A percentile compares a stretch with the other conserved stretches of the same genome.
Evolutionary conservation across 2,329 filamentous ascomycete genomes (phyloP).

Genomic region (Colletotrichum horii): DNA sequence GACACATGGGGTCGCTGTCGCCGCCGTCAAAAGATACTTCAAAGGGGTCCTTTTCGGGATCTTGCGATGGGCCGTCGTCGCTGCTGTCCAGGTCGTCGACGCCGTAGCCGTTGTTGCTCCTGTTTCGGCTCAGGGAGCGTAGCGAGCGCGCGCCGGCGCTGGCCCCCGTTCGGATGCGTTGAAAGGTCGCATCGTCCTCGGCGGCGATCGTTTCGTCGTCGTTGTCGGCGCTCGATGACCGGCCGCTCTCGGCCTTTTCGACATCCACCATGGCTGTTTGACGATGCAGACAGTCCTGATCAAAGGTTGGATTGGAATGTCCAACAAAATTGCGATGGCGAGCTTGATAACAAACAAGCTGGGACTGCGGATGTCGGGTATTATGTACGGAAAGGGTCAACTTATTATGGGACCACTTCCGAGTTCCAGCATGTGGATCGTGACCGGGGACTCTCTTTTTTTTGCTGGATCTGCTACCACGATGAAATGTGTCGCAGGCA

Average conservation of each 20-base stretch:
- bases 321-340: not conserved
- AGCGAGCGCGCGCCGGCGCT: not conserved
- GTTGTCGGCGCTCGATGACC: not conserved
- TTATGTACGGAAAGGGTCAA: not conserved
- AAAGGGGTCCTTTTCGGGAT: slow-evolving; percentile 48
- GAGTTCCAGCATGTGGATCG: slow-evolving; percentile 17
- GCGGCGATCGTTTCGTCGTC: not conserved
- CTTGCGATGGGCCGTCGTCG: slow-evolving; percentile 8
- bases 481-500: not conserved
- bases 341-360: not conserved
- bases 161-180: slow-evolving; percentile 28
- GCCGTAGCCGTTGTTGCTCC: slow-evolving; percentile 52
- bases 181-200: slow-evolving; percentile 22
- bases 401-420: slow-evolving; percentile 6
- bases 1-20: slow-evolving; percentile 75
- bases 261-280: not conserved
- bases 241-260: slow-evolving; percentile 20
- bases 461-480: not conserved
- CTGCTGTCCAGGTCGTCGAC: slow-evolving; percentile 35
- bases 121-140: slow-evolving; percentile 30
- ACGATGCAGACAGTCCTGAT: not conserved
- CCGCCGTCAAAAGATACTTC: slow-evolving; percentile 77
- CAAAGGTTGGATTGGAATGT: not conserved
- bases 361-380: slow-evolving; percentile 11
- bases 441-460: not conserved